Evolutionary conservation across 2,329 filamentous ascomycete species (phyloP), one percentile per base, ranked within the genome.

Genomic region (Nemania sp.): DNA sequence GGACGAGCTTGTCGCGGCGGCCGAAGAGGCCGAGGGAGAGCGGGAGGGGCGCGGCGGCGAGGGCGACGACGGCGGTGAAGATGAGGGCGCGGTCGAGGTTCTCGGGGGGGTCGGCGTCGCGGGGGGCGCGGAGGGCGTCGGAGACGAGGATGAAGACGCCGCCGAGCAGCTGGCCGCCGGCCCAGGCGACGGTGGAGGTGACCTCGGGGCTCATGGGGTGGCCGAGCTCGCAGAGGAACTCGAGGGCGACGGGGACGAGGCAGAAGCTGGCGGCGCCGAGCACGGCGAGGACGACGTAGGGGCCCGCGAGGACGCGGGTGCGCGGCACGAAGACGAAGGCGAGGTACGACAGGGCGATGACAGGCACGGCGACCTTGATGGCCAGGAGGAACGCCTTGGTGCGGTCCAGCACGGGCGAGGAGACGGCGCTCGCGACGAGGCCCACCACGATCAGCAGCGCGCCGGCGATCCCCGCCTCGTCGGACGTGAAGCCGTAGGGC

Each of bases 371-470:
- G 29, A 89, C 66, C 70, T 91, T 91, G 75, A 96, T 87, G 21
- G 88, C 85, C 3, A 84, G 73, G 0, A 97, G 79, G 71, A 93
- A 96, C 25, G 84, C 80, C 75, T 97, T 96, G 57, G 88, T 93
- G 54, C 89, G 86, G 78, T 98, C 95, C 64, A 96, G 85, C 67
- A 97, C 81, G 0, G 94, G 94, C 0, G 89, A 91, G 0, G 87
- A 82, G 63, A 96, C 80, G 13, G 92, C 95, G 0, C 92, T 84
- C 4, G 84, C 76, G 46, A 96, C 81, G 1, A 99, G 86, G 9
- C 95, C 95, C 54, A 95, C 90, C 48, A 97, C 82, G 72, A 98
- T 98, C 35, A 98, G 83, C 9, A 98, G 76, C 0, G 90, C 95
- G 65, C 95, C 95, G 11, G 89, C 92, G 69, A 98, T 93, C 35